Evolutionary conservation across 225 moss, liverwort and hornwort genomes (phyloP).

Genomic region (Marchantia paleacea): DNA sequence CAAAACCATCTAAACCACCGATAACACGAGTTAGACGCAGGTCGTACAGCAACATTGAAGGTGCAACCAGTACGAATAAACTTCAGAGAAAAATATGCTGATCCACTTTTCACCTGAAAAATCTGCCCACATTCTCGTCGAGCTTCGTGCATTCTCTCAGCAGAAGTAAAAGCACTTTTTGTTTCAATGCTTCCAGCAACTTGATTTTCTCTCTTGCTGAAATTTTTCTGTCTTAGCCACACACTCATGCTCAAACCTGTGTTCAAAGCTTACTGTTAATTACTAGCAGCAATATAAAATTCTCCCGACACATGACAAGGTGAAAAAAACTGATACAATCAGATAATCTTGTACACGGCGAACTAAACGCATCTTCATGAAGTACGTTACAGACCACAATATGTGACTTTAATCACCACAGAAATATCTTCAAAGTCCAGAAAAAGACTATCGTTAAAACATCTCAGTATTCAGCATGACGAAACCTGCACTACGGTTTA

Average conservation of each 20-base stretch:
- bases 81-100: neutral
- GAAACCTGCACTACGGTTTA: no score
- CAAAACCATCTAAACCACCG: constrained; percentile 29
- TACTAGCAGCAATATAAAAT: neutral
- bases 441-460: no score
- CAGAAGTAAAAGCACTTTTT: constrained; percentile 11
- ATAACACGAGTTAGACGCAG: neutral
- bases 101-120: constrained; percentile 22
- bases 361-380: no score
- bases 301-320: no score
- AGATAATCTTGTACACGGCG: no score
- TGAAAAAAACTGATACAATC: no score
- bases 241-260: constrained; percentile 75
- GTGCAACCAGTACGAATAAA: neutral
- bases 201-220: constrained; percentile 24
- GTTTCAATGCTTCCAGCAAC: neutral
- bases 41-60: neutral
- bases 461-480: no score
- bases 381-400: no score
- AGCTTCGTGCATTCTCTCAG: constrained; percentile 32
- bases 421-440: no score
- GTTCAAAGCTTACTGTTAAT: neutral
- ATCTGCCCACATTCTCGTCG: constrained; percentile 48
- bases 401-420: no score
- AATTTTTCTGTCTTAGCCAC: constrained; percentile 56